phyloP scores from a whole-genome alignment of 2,329 filamentous ascomycete species.

The Canariomyces notabilis region DNA sequence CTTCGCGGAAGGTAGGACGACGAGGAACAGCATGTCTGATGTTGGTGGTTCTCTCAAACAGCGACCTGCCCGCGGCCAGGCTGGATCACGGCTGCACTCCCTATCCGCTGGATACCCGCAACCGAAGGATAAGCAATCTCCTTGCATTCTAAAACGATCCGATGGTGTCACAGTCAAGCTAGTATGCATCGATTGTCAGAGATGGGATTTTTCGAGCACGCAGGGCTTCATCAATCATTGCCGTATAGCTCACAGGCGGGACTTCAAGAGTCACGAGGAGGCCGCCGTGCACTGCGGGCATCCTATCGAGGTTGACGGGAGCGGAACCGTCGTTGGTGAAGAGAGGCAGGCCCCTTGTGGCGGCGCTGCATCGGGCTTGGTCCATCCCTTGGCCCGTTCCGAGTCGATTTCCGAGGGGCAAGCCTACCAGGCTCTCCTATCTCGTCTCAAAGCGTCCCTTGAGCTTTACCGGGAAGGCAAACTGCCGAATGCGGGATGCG shows the following conservation, averaged over 20 bases:
- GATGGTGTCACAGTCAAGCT: slow-evolving; percentile 86
- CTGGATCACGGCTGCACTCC: slow-evolving; percentile 61
- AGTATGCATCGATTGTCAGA: slow-evolving; percentile 80
- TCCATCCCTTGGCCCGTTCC: slow-evolving; percentile 57
- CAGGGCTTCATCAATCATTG: slow-evolving; percentile 99
- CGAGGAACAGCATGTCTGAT: slow-evolving; percentile 68
- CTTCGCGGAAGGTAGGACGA: slow-evolving; percentile 66
- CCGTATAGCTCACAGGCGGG: slow-evolving; percentile 86
- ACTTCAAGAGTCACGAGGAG: slow-evolving; percentile 94
- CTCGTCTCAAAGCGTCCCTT: slow-evolving; percentile 51
- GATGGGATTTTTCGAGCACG: slow-evolving; percentile 90
- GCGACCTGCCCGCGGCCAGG: slow-evolving; percentile 43
- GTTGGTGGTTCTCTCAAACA: slow-evolving; percentile 41
- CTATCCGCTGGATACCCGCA: slow-evolving; percentile 66
- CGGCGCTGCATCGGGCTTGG: slow-evolving; percentile 42
- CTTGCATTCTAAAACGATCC: slow-evolving; percentile 77
- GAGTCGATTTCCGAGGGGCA: slow-evolving; percentile 51
- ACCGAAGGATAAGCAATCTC: slow-evolving; percentile 75
- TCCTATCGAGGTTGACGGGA: slow-evolving; percentile 66
- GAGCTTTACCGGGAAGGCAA: slow-evolving; percentile 48
- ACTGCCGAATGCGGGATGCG: slow-evolving; percentile 43
- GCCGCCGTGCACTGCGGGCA: slow-evolving; percentile 85
- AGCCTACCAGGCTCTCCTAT: slow-evolving; percentile 45
- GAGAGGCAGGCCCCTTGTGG: slow-evolving; percentile 30
- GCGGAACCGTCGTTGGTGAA: slow-evolving; percentile 42